Percentiles rank a stretch among this genome's conserved stretches.
These are phyloP conservation scores for Limtongia smithiae DNA, from an alignment of 805 yeast genomes.

Conservation along the genomic window DNA sequence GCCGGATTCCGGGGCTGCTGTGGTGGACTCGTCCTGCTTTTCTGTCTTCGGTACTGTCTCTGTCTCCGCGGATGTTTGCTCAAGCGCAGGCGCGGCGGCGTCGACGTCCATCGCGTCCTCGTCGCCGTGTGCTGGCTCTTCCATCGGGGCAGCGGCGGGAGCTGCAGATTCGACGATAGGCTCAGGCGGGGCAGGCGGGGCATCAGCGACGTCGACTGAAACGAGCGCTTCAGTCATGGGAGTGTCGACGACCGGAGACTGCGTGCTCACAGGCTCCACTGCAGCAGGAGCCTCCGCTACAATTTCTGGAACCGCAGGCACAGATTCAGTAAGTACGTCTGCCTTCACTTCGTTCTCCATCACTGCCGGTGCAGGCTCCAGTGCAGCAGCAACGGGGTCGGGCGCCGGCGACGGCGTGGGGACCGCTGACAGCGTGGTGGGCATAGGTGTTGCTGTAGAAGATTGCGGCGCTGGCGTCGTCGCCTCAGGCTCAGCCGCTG, in stretches of 20 bases:
- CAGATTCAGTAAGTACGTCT: too few relatives aligned
- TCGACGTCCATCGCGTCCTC: slow-evolving; percentile 8
- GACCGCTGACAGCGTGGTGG: too few relatives aligned
- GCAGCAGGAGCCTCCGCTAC: slow-evolving; percentile 3
- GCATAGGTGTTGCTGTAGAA: too few relatives aligned
- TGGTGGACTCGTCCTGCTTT: neutral
- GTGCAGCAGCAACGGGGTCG: too few relatives aligned
- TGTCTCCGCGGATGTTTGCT: slow-evolving; percentile 1
- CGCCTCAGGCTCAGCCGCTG: too few relatives aligned
- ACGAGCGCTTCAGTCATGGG: neutral
- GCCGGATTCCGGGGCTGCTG: neutral
- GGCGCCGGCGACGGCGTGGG: too few relatives aligned
- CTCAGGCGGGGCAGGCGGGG: slow-evolving; percentile 5
- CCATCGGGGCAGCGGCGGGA: neutral
- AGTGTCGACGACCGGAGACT: neutral
- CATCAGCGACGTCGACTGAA: slow-evolving; percentile 18
- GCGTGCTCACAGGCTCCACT: neutral
- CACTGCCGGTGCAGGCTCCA: too few relatives aligned
- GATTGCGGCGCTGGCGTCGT: too few relatives aligned
- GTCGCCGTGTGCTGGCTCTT: neutral
- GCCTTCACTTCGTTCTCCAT: too few relatives aligned
- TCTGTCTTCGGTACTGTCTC: neutral
- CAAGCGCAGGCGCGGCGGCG: neutral
- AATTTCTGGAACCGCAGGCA: too few relatives aligned
- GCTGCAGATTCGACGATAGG: neutral